phyloP scores from a whole-genome alignment of 2,329 filamentous ascomycete species.

The Colletotrichum sojae region DNA sequence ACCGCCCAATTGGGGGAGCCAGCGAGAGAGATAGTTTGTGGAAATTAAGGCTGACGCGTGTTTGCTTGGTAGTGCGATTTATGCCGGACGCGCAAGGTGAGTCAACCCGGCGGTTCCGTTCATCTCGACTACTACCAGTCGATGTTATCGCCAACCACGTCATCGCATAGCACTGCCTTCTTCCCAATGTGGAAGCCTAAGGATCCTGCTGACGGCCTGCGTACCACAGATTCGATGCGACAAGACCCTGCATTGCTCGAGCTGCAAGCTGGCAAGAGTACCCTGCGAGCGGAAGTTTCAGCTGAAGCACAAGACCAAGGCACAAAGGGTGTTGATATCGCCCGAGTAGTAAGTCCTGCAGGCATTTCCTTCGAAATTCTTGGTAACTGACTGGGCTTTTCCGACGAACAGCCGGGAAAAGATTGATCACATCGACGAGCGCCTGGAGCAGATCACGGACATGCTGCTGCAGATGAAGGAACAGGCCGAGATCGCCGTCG shows the following conservation, averaged over 20 bases:
- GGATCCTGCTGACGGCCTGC: background rate
- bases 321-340: constrained; percentile 21
- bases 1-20: background rate
- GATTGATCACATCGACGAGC: constrained; percentile 20
- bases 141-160: background rate
- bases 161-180: background rate
- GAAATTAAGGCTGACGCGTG: background rate
- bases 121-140: background rate
- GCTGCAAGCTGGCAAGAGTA: background rate
- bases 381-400: background rate
- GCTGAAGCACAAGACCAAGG: background rate
- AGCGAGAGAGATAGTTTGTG: background rate
- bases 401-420: background rate
- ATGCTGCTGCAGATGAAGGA: constrained; percentile 7
- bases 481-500: constrained; percentile 1
- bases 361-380: fast-evolving
- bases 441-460: constrained; percentile 2
- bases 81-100: constrained; percentile 17
- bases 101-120: background rate
- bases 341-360: constrained; percentile 20
- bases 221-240: constrained; percentile 1
- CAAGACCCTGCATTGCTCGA: constrained; percentile 3
- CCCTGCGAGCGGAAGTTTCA: constrained; percentile 8
- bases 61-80: constrained; percentile 11
- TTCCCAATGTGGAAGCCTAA: background rate